These are phyloP conservation scores for Microdochium bolleyi DNA, from an alignment of 2,329 filamentous ascomycete genomes.

Conservation along the genomic window DNA sequence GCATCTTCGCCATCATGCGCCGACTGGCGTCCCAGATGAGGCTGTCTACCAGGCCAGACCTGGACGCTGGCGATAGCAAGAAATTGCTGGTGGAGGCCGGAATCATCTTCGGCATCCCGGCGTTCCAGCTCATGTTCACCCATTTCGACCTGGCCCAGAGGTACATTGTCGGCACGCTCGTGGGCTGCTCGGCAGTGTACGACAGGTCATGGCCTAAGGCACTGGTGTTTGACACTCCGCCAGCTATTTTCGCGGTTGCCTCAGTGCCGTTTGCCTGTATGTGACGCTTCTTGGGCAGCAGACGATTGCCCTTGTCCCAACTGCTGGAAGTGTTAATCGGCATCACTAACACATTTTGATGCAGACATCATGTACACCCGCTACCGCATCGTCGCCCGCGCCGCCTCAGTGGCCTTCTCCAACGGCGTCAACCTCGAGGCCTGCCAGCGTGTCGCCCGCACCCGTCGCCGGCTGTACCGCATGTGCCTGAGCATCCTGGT, in stretches of 20 bases:
- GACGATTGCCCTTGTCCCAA: too few species aligned
- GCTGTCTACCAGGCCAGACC: conserved; percentile 26
- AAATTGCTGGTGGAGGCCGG: conserved; percentile 33
- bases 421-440: conserved; percentile 30
- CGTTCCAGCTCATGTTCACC: conserved; percentile 39
- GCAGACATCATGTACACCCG: conserved; percentile 18
- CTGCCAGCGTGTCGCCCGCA: conserved; percentile 33
- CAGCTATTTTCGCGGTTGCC: conserved; percentile 30
- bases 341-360: neutral
- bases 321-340: too few species aligned
- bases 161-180: conserved; percentile 39
- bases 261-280: conserved; percentile 40
- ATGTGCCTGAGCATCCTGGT: conserved; percentile 44
- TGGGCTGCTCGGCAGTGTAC: conserved; percentile 38
- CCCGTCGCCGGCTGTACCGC: conserved; percentile 44
- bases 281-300: conserved; percentile 17
- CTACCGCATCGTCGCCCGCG: conserved; percentile 29
- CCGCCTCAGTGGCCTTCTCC: conserved; percentile 37
- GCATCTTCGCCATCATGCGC: conserved; percentile 45
- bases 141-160: conserved; percentile 38
- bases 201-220: conserved; percentile 38
- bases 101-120: conserved; percentile 46
- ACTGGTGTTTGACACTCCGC: conserved; percentile 38
- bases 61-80: neutral
- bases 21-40: conserved; percentile 43